Evolutionary conservation across 2,329 filamentous ascomycete genomes (phyloP), one percentile per base, ranked within the genome.

Genomic region (Scedosporium minutisporum): DNA sequence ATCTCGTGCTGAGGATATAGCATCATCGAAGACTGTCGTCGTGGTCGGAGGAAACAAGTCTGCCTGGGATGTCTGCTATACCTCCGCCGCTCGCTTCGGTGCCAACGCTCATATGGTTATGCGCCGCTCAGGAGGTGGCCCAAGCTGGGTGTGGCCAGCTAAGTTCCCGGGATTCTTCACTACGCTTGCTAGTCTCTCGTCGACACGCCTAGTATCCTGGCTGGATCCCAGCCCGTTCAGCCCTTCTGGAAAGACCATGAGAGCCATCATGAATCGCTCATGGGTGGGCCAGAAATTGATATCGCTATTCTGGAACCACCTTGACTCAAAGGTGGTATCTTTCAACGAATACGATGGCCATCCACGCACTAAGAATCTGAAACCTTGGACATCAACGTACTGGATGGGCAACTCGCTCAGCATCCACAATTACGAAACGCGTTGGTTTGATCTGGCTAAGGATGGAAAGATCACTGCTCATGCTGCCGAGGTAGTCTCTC

Each of bases 81-180:
- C 44, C 10, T 59, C 63, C 21, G 53, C 62, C 16, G 42, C 65
- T 2, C 33, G 51, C 14, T 29, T 38, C 16, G 65, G 65, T 10
- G 62, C 65, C n/a, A 46, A 62, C 2, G 67, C 65, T 6, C 61
- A 68, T 51, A 66, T 65, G 66, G 57, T 68, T n/a, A 67, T 68
- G 53, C 57, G 67, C 23, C 62, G 64, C 6, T 63, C 63, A 1
- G 63, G 64, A 6, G 62, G 64, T 10, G 65, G 65, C 5, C 57
- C 65, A 1, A 64, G 62, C 51, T 66, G 65, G 64, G 38, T 63
- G 5, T 66, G 64, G 64, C 65, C 62, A 14, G 41, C 58, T 6
- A 41, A 62, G 9, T 33, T 63, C n/a, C 10, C 53, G 1, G 60
- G 60, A 6, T 62, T 23, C 27, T 27, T 63, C 21, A 27, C 60